These are phyloP conservation scores for Papilionanthe hybrid DNA, from an alignment of 116 monocot species.

Conservation along the genomic window DNA sequence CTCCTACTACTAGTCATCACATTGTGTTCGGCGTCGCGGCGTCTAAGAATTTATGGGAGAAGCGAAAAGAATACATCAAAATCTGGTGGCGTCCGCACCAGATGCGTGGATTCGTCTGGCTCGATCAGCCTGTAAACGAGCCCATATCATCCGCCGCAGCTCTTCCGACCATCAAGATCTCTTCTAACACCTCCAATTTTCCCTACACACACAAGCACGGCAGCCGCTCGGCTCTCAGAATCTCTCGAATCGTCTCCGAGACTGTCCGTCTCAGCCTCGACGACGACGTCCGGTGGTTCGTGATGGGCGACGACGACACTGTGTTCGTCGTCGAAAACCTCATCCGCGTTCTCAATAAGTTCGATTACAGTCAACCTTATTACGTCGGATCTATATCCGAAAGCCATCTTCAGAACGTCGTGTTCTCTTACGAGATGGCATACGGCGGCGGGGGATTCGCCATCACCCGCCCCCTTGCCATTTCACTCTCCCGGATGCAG, in stretches of 20 bases:
- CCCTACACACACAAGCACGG: conserved; percentile 66
- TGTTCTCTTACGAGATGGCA: conserved; percentile 83
- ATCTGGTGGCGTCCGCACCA: conserved; percentile 63
- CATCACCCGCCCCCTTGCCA: conserved; percentile 66
- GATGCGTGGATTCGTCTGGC: conserved; percentile 85
- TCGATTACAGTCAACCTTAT: conserved; percentile 74
- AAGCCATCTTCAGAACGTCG: conserved; percentile 86
- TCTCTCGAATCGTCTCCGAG: conserved; percentile 89
- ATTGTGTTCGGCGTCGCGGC: conserved; percentile 87
- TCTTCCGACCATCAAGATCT: conserved; percentile 38
- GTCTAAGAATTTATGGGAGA: conserved; percentile 55
- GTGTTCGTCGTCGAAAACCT: conserved; percentile 86
- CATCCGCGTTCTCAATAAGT: conserved; percentile 46
- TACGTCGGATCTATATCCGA: conserved; percentile 88
- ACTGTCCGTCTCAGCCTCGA: conserved; percentile 46
- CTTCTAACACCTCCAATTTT: conserved; percentile 52
- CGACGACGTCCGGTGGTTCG: conserved; percentile 65
- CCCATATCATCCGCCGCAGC: conserved; percentile 1
- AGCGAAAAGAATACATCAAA: conserved; percentile 72
- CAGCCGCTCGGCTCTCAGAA: conserved; percentile 77
- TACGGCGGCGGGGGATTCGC: conserved; percentile 95
- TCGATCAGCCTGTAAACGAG: conserved; percentile 50
- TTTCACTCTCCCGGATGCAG: conserved; percentile 41
- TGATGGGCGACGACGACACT: conserved; percentile 98
- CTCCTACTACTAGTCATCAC: conserved; percentile 16